A percentile compares a stretch with the other conserved stretches of the same genome.
These are phyloP conservation scores for Telfairia occidentalis DNA, from an alignment of 331 rosid genomes.

Conservation along the genomic window DNA sequence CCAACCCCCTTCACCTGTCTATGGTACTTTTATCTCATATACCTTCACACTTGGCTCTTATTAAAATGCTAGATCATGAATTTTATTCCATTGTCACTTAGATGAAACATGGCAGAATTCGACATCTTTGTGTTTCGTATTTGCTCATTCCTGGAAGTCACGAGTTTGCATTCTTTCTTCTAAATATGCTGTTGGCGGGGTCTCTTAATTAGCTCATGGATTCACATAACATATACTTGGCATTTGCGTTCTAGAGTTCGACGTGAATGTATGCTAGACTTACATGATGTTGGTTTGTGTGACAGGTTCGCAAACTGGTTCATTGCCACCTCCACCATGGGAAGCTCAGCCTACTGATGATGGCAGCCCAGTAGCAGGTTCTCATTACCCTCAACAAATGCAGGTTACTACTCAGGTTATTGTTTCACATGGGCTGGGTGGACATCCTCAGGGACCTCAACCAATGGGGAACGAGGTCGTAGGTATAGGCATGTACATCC, in stretches of 20 bases:
- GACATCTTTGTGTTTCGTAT: constrained; percentile 2
- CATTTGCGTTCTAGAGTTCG: constrained; percentile 3
- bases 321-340: constrained; percentile 96
- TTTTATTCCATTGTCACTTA: background rate
- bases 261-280: constrained; percentile 1
- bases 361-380: constrained; percentile 37
- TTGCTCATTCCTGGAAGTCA: background rate
- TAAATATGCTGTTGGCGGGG: background rate
- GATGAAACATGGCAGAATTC: background rate
- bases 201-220: constrained; percentile 17
- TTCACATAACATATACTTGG: constrained; percentile 2
- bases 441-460: constrained; percentile 53
- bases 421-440: constrained; percentile 36
- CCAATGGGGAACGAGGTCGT: constrained; percentile 45
- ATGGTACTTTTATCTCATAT: constrained; percentile 35
- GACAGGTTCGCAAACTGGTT: constrained; percentile 57
- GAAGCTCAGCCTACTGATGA: constrained; percentile 62
- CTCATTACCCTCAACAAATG: constrained; percentile 62
- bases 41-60: background rate
- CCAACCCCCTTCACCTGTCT: constrained; percentile 56
- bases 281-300: constrained; percentile 19
- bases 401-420: constrained; percentile 53
- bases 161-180: background rate
- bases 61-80: background rate
- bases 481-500: constrained; percentile 49